A percentile compares a stretch with the other conserved stretches of the same genome.
These are phyloP conservation scores for Pleurostoma richardsiae DNA, from an alignment of 2,329 filamentous ascomycete genomes.

Conservation along the genomic window DNA sequence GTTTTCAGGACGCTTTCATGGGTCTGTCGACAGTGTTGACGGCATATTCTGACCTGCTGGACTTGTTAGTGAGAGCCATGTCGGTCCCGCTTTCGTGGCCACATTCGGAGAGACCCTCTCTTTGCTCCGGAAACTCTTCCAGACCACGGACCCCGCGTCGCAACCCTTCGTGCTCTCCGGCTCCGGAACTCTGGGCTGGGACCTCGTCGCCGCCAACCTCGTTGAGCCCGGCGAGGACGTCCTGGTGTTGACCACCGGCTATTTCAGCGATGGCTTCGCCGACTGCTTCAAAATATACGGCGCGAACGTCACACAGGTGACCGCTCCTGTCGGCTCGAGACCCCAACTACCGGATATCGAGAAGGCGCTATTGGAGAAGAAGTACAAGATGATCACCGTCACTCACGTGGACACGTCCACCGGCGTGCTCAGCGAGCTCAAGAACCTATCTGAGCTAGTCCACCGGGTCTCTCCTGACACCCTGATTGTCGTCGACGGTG, in stretches of 20 bases:
- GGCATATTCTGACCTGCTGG: slow-evolving; percentile 1
- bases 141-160: slow-evolving; percentile 73
- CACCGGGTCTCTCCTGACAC: slow-evolving; percentile 86
- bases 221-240: slow-evolving; percentile 85
- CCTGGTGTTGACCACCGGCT: slow-evolving; percentile 90
- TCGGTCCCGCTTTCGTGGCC: slow-evolving; percentile 82
- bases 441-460: slow-evolving; percentile 76
- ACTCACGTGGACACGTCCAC: slow-evolving; percentile 98
- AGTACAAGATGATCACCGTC: slow-evolving; percentile 90
- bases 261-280: slow-evolving; percentile 94
- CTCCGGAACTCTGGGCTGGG: slow-evolving; percentile 94
- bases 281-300: slow-evolving; percentile 91
- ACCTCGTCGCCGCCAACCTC: slow-evolving; percentile 90
- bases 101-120: slow-evolving; percentile 86
- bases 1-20: neutral
- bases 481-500: slow-evolving; percentile 86
- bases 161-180: slow-evolving; percentile 94
- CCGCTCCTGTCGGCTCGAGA: slow-evolving; percentile 80
- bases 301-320: slow-evolving; percentile 82
- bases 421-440: slow-evolving; percentile 87
- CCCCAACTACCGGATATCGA: slow-evolving; percentile 86
- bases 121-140: slow-evolving; percentile 89
- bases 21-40: neutral
- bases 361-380: slow-evolving; percentile 79
- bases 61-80: slow-evolving; percentile 76